Base-by-base conservation (phyloP, 352 stramenopile genomes). In the Stephanocyclus meneghinianus region DNA sequence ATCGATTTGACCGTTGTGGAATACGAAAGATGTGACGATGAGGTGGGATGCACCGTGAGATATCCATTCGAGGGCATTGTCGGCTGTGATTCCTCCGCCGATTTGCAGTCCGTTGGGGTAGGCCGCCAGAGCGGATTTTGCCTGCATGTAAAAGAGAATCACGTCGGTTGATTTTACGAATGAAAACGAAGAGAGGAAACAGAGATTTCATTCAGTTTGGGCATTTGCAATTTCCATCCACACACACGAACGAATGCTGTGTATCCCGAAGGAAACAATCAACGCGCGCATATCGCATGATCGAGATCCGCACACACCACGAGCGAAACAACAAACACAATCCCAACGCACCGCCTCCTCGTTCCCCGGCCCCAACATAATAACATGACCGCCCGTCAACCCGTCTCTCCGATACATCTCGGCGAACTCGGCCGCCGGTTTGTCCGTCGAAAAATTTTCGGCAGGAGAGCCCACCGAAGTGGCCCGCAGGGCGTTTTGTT, bases 1-100 rank as follows among this genome's bases (percentile, higher is more conserved):
- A 64, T 92, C 78, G 62, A 98, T 97, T 76, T 95, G 71, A 5
- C 96, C 96, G 56, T 97, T 91, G 18, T 94, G 90, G 84, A 99
- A 99, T 11, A 98, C 95, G 80, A 96, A 98, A 47, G 95, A 98
- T 40, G 97, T 99, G 59, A 99, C 95, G 81, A 99, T 99, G 21
- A 99, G 95, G 83, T 99, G 96, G 47, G 94, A 98, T n/a, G 97
- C 97, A 15, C 96, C 96, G 29, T 94, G 91, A 42, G 98, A 93
- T 40, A 99, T 86, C 87, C 97, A 99, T 78, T 96, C 92, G 30
- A 87, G 70, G 42, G 95, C 97, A 77, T 98, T 99, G 8, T 95
- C 88, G n/a, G 94, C 84, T 35, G 94, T 98, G 60, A 99, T 96
- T 45, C 92, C 93, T n/a, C 97, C 97, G 71, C 97, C 97, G 44